Conservation (phyloP, 2,329 filamentous ascomycete genomes). For the Phialophora verrucosa region DNA sequence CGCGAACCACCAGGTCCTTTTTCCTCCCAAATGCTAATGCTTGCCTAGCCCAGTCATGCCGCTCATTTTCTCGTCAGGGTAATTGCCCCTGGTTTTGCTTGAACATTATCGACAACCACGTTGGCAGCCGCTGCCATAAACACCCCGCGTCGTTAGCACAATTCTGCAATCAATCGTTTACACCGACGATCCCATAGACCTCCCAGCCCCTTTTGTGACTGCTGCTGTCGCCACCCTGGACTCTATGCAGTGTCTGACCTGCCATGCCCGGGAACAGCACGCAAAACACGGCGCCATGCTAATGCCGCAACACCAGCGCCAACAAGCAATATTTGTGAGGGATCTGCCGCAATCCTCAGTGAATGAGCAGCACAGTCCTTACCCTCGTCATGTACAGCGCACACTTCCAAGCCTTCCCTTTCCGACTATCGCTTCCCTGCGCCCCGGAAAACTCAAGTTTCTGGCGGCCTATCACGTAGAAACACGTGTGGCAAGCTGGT, state of each 20-base stretch:
- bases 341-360: not conserved
- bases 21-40: constrained; percentile 8
- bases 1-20: constrained; percentile 1
- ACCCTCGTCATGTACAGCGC: constrained; percentile 19
- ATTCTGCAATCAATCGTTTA: not conserved
- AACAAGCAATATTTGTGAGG: not conserved
- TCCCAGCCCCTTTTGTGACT: not conserved
- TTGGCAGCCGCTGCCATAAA: not conserved
- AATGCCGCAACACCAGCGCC: constrained; percentile 1
- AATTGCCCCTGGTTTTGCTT: not conserved
- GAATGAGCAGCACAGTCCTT: not conserved
- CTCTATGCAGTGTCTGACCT: not conserved
- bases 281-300: constrained; percentile 8
- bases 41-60: constrained; percentile 12
- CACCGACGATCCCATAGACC: not conserved
- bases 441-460: constrained; percentile 29
- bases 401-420: constrained; percentile 17
- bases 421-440: constrained; percentile 16
- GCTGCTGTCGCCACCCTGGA: not conserved
- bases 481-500: constrained; percentile 50
- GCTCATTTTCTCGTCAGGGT: constrained; percentile 12
- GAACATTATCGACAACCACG: not conserved
- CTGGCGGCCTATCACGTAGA: constrained; percentile 47
- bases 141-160: not conserved
- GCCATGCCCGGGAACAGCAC: not conserved